Conservation (phyloP, 768 basidiomycete species). For the Leucosporidium creatinivorum region DNA sequence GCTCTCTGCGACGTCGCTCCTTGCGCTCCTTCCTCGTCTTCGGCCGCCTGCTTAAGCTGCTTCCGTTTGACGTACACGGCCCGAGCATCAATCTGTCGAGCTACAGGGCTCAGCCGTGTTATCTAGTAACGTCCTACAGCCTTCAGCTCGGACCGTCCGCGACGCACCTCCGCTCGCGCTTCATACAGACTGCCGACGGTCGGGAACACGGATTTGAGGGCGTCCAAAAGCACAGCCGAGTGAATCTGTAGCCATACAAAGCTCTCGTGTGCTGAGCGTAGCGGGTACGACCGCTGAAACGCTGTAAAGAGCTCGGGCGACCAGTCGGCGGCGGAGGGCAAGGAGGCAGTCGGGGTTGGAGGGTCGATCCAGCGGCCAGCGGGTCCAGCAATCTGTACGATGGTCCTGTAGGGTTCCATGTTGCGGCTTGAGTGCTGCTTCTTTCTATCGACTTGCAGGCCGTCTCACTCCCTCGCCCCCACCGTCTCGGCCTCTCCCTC, state of each 20-base stretch:
- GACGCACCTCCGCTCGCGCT: background rate
- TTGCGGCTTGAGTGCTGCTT: no score
- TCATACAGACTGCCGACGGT: background rate
- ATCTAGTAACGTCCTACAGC: background rate
- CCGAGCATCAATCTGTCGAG: background rate
- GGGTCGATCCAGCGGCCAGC: no score
- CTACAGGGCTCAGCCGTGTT: no score
- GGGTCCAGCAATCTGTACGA: no score
- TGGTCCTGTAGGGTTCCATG: no score
- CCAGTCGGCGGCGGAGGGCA: background rate
- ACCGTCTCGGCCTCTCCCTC: no score
- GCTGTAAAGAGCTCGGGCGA: background rate
- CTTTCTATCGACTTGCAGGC: no score
- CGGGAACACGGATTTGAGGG: background rate
- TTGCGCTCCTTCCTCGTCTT: background rate
- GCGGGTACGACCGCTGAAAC: background rate
- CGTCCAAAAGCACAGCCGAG: background rate
- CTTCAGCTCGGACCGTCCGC: background rate
- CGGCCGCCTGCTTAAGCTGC: background rate
- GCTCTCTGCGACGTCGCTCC: background rate
- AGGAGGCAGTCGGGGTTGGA: no score
- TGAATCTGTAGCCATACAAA: background rate
- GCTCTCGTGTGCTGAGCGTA: background rate
- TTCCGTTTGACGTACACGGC: constrained; percentile 1
- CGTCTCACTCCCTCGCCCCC: no score